These are phyloP conservation scores for Sesbania bispinosa DNA, from an alignment of 306 rosid genomes.

Conservation along the genomic window DNA sequence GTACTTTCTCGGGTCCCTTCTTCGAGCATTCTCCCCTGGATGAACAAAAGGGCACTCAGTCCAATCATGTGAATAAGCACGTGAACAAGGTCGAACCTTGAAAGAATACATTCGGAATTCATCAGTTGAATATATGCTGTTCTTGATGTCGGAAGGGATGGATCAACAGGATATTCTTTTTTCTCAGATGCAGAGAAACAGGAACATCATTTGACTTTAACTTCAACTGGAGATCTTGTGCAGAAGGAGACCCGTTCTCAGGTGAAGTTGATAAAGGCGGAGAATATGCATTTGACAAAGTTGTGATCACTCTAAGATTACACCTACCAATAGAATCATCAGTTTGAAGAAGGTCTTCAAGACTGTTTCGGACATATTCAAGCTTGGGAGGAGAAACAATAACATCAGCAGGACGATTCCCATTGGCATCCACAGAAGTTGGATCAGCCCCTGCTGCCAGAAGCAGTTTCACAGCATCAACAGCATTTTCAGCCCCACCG, in stretches of 20 bases:
- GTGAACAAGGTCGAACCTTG: slow-evolving; percentile 94
- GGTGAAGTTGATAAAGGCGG: slow-evolving; percentile 69
- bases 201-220: slow-evolving; percentile 48
- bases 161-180: slow-evolving; percentile 89
- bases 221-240: slow-evolving; percentile 53
- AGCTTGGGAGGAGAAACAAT: slow-evolving; percentile 66
- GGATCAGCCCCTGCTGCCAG: slow-evolving; percentile 83
- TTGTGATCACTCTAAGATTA: slow-evolving; percentile 45
- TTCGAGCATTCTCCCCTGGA: slow-evolving; percentile 96
- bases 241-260: slow-evolving; percentile 59
- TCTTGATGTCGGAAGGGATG: slow-evolving; percentile 95
- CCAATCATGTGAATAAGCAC: slow-evolving; percentile 98
- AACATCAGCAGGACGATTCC: slow-evolving; percentile 63
- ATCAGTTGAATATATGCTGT: slow-evolving; percentile 90
- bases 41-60: slow-evolving; percentile 97
- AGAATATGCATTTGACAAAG: slow-evolving; percentile 42
- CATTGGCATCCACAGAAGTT: slow-evolving; percentile 66
- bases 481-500: slow-evolving; percentile 77
- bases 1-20: slow-evolving; percentile 95
- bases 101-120: slow-evolving; percentile 93
- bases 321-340: slow-evolving; percentile 43
- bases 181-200: slow-evolving; percentile 61
- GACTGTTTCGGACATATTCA: slow-evolving; percentile 40
- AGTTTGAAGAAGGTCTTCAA: slow-evolving; percentile 66
- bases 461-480: slow-evolving; percentile 69